These are phyloP conservation scores for Cercospora sp. DNA, from an alignment of 2,329 filamentous ascomycete species.

Conservation along the genomic window DNA sequence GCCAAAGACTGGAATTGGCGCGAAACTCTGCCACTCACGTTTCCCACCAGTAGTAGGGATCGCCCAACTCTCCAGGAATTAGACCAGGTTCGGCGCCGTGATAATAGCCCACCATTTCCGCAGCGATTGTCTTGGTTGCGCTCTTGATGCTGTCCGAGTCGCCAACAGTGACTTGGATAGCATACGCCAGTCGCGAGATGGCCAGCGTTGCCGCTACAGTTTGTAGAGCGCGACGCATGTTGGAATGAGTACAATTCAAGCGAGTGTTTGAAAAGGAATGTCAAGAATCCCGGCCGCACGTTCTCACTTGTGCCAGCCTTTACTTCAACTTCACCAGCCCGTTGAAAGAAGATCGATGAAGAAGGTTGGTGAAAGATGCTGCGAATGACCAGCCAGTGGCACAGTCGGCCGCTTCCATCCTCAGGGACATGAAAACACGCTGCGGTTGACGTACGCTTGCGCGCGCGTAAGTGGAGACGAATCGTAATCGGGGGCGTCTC, in stretches of 20 bases:
- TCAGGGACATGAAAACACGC: constrained; percentile 11
- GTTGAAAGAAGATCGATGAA: neutral
- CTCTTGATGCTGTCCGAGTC: constrained; percentile 45
- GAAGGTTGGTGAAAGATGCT: constrained; percentile 7
- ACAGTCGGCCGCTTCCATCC: neutral
- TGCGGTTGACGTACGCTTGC: constrained; percentile 18
- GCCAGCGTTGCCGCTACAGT: constrained; percentile 18
- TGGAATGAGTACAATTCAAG: neutral
- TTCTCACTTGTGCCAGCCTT: neutral
- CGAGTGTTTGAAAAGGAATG: neutral
- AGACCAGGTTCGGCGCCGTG: constrained; percentile 52
- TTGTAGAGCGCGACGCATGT: constrained; percentile 17
- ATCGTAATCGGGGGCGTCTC: constrained; percentile 18
- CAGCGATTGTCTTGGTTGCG: constrained; percentile 45
- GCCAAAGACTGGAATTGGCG: neutral
- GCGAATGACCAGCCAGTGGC: neutral
- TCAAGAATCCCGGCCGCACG: neutral
- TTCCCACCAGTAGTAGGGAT: constrained; percentile 74
- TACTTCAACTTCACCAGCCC: neutral
- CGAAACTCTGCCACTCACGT: constrained; percentile 39
- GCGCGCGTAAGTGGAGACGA: constrained; percentile 15
- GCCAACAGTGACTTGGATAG: constrained; percentile 25
- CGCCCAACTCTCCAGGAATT: constrained; percentile 56
- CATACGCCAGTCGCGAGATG: constrained; percentile 13
- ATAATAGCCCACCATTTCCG: constrained; percentile 55